A percentile compares a stretch with the other conserved stretches of the same genome.
These are phyloP conservation scores for Ascochyta koolunga DNA, from an alignment of 2,329 filamentous ascomycete species.

Conservation along the genomic window DNA sequence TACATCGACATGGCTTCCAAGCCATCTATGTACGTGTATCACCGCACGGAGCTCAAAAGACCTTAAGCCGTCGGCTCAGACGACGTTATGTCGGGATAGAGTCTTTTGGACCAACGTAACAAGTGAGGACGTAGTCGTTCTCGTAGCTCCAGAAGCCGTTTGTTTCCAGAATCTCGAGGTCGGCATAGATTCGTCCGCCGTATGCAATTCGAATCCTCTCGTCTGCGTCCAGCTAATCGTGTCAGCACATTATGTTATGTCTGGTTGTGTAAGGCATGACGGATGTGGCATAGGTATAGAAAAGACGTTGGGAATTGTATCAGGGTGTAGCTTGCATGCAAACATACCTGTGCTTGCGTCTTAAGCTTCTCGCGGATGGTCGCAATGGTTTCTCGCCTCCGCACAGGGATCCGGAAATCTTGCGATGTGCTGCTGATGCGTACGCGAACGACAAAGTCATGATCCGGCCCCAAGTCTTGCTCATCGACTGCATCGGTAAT, in stretches of 20 bases:
- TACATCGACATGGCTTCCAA: not conserved
- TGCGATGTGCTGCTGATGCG: constrained; percentile 1
- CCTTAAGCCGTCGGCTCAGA: not conserved
- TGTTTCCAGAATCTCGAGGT: constrained; percentile 66
- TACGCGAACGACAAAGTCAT: constrained; percentile 8
- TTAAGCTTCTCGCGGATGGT: constrained; percentile 13
- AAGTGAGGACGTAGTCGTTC: constrained; percentile 64
- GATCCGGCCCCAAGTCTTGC: constrained; percentile 6
- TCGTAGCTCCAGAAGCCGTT: constrained; percentile 74
- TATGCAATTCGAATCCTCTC: constrained; percentile 76
- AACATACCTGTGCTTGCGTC: constrained; percentile 10
- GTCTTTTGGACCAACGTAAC: not conserved
- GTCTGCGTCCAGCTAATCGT: constrained; percentile 57
- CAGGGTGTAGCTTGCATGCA: not conserved
- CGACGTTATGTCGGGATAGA: not conserved
- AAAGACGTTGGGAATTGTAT: not conserved
- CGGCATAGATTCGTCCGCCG: constrained; percentile 78
- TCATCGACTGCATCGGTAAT: constrained; percentile 18
- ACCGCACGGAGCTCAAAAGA: not conserved
- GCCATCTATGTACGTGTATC: not conserved
- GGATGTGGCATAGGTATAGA: too few species aligned
- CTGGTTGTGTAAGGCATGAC: not conserved
- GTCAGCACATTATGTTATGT: constrained; percentile 10
- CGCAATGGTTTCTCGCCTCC: constrained; percentile 1
- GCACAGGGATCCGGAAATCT: not conserved